Base-by-base conservation (phyloP, 2,329 filamentous ascomycete genomes). In the Fusarium globosum region DNA sequence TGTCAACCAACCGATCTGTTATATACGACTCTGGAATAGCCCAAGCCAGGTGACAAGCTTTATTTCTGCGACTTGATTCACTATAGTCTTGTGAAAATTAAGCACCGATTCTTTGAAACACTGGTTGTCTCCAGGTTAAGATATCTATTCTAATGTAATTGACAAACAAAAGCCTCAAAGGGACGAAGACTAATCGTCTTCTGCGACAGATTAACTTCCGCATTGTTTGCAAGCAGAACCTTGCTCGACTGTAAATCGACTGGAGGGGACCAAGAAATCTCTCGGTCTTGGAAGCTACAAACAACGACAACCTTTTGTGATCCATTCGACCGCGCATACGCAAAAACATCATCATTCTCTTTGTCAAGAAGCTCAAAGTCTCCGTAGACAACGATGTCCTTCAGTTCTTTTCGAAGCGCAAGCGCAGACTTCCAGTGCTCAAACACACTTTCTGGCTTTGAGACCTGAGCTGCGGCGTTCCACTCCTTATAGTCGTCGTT, bases 401-500 rank as follows among this genome's bases (percentile, higher is more conserved):
- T 65, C 5, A 66, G 4, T 1, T 71, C 65, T 16, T 70, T 75
- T 5, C 72, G 61, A 1, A 75, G 38, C 1, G 33, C 45, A 7
- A 75, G 51, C 5, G 58, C 38, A 7, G 65, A 63, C 7, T 49
- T 67, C 72, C 72, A 75, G 15, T 73, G 69, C 18, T 72, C 65
- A 20, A 74, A 72, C 5, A 72, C 68, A 18, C 72, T 74, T 1
- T 43, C 72, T 1, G 30, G 14, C 12, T 36, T 41, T 6, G 21
- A 8, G 4, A 66, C 33, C 51, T 74, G 72, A 10, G 60, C 33
- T 36, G 51, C 45, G 16, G 68, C 72, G 16, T 73, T 73, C 71
- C 71, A 73, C 7, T 55, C 46, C 14, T 45, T 57, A 46, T 74
- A 72, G 33, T 74, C 68, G 12, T 74, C 72, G 14, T 74, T 74